phyloP scores from a whole-genome alignment of 83 land plant species.

The Diphasiastrum complanatum region DNA sequence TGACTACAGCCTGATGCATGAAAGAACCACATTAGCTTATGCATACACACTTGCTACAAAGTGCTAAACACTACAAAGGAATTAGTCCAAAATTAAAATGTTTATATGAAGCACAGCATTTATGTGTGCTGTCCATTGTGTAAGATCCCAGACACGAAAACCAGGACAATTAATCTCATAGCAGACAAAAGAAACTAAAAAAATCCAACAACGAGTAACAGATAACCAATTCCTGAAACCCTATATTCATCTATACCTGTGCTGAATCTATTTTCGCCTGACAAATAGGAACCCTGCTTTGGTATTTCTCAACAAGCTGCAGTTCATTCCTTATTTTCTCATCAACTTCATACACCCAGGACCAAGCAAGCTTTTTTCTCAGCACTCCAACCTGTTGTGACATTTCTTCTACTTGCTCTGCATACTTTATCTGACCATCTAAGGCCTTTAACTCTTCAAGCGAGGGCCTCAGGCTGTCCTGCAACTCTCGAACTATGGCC shows the following conservation, averaged over 20 bases:
- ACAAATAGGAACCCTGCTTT: constrained; percentile 48
- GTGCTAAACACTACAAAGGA: too few species aligned
- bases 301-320: constrained; percentile 42
- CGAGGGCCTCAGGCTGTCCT: constrained; percentile 54
- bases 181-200: too few species aligned
- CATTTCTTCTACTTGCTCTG: constrained; percentile 79
- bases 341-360: constrained; percentile 64
- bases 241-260: constrained; percentile 20
- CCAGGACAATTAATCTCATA: too few species aligned
- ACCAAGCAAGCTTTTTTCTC: constrained; percentile 81
- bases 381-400: constrained; percentile 44
- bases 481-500: constrained; percentile 47
- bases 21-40: too few species aligned
- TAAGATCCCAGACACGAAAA: too few species aligned
- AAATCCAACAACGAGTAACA: too few species aligned
- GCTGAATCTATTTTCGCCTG: constrained; percentile 46
- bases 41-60: too few species aligned
- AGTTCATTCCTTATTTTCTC: constrained; percentile 33
- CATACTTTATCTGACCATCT: constrained; percentile 62
- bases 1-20: constrained; percentile 37
- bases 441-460: constrained; percentile 48
- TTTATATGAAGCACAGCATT: too few species aligned
- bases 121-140: too few species aligned
- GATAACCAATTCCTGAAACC: too few species aligned
- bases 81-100: too few species aligned